Percentiles rank a stretch among this genome's conserved stretches.
These are phyloP conservation scores for Scutellaria barbata DNA, from an alignment of 257 asterid genomes.

Conservation along the genomic window DNA sequence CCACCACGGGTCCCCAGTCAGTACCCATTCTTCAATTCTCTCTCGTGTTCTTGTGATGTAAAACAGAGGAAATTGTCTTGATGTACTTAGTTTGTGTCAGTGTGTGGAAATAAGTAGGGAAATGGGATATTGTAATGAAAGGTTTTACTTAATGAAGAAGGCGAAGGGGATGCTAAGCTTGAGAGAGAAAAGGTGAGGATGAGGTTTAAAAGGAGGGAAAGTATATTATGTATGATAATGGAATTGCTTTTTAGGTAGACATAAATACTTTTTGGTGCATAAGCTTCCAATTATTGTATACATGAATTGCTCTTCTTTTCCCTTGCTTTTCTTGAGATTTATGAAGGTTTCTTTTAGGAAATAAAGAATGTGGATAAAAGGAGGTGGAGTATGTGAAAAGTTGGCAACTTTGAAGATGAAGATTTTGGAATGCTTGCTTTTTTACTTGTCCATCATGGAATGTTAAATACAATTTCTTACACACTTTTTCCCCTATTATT, in stretches of 20 bases:
- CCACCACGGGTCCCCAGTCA: constrained; percentile 95
- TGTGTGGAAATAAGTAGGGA: constrained; percentile 34
- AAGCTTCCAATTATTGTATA: constrained; percentile 48
- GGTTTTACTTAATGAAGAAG: constrained; percentile 69
- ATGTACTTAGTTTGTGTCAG: neutral
- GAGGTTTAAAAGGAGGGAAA: constrained; percentile 59
- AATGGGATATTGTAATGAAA: constrained; percentile 25
- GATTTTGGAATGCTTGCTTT: constrained; percentile 22
- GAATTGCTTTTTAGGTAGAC: constrained; percentile 56
- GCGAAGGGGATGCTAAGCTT: constrained; percentile 63
- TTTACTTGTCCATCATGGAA: neutral
- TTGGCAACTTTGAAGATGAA: constrained; percentile 7
- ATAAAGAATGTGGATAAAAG: neutral
- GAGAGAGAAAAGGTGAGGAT: constrained; percentile 45
- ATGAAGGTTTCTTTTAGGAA: neutral
- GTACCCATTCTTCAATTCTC: constrained; percentile 33
- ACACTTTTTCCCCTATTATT: no score
- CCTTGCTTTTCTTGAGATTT: constrained; percentile 35
- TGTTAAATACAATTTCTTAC: no score
- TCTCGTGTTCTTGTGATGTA: no score
- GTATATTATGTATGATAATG: constrained; percentile 49
- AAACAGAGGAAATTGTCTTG: neutral
- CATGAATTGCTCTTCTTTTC: constrained; percentile 35
- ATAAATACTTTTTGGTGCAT: constrained; percentile 35
- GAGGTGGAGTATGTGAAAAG: constrained; percentile 2